A percentile compares a stretch with the other conserved stretches of the same genome.
phyloP scores from a whole-genome alignment of 306 rosid species.

The Vachellia pachyceras region DNA sequence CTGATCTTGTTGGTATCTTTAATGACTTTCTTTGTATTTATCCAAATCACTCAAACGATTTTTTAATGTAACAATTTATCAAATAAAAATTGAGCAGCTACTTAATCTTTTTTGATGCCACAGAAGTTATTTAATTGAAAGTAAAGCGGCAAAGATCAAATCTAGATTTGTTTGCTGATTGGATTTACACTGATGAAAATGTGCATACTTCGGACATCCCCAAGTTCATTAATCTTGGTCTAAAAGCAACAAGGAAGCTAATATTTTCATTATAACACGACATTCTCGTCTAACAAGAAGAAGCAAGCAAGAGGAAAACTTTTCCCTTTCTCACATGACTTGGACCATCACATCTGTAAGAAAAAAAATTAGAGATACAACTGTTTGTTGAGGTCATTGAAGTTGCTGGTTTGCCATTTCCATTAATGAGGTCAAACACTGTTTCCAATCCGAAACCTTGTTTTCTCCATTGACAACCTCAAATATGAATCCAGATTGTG shows the following conservation, averaged over 20 bases:
- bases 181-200: neutral
- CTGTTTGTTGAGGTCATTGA: conserved; percentile 39
- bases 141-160: neutral
- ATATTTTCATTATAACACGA: neutral
- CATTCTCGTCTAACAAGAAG: neutral
- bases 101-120: no score
- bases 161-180: neutral
- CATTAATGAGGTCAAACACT: conserved; percentile 54
- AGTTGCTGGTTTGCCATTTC: conserved; percentile 55
- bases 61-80: neutral
- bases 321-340: conserved; percentile 6
- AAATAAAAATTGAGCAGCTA: neutral
- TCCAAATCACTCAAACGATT: no score
- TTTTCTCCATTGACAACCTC: conserved; percentile 86
- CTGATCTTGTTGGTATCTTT: no score
- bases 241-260: neutral
- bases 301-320: neutral
- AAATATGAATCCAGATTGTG: conserved; percentile 67
- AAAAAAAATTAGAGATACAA: conserved; percentile 10
- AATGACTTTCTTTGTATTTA: no score
- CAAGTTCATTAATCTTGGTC: neutral
- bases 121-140: neutral
- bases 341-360: neutral
- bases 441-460: conserved; percentile 83
- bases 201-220: neutral